A percentile compares a stretch with the other conserved stretches of the same genome.
Conservation (phyloP, 306 rosid genomes). For the Leucaena leucocephala region DNA sequence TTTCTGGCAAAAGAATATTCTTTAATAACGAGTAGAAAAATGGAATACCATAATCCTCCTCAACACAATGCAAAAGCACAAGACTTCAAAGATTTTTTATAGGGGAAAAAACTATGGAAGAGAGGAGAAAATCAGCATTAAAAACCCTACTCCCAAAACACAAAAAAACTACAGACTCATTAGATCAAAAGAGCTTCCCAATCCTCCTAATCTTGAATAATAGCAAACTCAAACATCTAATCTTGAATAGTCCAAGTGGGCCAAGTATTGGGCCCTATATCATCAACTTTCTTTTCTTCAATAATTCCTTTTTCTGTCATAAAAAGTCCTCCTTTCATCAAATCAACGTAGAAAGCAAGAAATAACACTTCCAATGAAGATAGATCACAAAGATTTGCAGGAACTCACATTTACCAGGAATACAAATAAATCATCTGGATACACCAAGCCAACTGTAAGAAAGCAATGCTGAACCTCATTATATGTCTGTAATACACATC, state of each 20-base stretch:
- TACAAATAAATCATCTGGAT: conserved; percentile 86
- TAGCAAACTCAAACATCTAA: background rate
- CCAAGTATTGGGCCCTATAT: background rate
- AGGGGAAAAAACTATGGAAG: background rate
- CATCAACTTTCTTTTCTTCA: background rate
- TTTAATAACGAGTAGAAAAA: conserved; percentile 17
- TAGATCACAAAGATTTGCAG: conserved; percentile 20
- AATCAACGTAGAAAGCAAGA: conserved; percentile 12
- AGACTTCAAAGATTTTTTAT: background rate
- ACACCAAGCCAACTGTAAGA: conserved; percentile 87
- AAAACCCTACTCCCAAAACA: background rate
- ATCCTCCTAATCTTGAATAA: background rate
- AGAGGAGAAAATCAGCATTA: background rate
- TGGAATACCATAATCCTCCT: conserved; percentile 21
- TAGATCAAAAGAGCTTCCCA: background rate
- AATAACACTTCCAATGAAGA: conserved; percentile 13
- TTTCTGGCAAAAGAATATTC: conserved; percentile 56
- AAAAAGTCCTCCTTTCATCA: background rate
- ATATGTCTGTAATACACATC: conserved; percentile 67
- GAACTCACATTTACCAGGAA: conserved; percentile 84
- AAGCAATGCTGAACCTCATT: conserved; percentile 97
- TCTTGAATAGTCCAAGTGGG: background rate
- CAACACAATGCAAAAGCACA: conserved; percentile 2
- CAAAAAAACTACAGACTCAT: background rate
- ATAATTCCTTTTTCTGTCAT: background rate